Evolutionary conservation across 495 filamentous ascomycete species (phyloP), one percentile per base, ranked within the genome.

Genomic region (Aspergillus heteromorphus): DNA sequence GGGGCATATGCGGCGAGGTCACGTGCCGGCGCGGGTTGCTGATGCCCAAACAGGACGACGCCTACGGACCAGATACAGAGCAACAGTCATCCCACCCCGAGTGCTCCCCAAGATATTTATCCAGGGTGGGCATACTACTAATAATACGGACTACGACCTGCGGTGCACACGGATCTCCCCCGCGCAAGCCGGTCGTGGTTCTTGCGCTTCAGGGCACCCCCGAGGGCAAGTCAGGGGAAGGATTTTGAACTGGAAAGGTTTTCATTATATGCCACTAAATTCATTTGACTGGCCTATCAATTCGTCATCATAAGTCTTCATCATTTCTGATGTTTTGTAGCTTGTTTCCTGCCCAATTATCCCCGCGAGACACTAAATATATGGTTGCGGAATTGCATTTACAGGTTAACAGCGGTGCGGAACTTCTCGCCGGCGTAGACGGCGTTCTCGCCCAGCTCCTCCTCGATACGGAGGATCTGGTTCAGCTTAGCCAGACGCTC

Each of bases 401-500:
- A 97, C 73, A 96, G 71, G 77, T 88, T 88, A 66, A 96, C 86
- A 52, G 92, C 79, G 61, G 74, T 89, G 74, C 91, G 85, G 89
- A 97, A 99, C 56, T 91, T 90, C 56, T 79, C 74, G 60, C 95
- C 95, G 61, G 91, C 92, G 69, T 89, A 99, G 75, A 96, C 64
- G 61, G 93, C 95, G 61, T 93, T 87, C 63, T 79, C 76, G 64
- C 91, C 92, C 52, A 99, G 87, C 82, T 99, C 95, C 81, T 99
- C 95, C 85, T 97, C 95, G 64, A 99, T 99, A 66, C 95, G 87
- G 72, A 99, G 89, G 72, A 99, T 97, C 79, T 97, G 95, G 87
- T 99, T 98, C 65, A 99, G 88, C 85, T 99, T 99, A 65, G 95
- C 93, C 57, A 97, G 82, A 79, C 95, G 91, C 84, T 99, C 95